These are phyloP conservation scores for Kwoniella shivajii DNA, from an alignment of 1,284 basidiomycete species.

Conservation along the genomic window DNA sequence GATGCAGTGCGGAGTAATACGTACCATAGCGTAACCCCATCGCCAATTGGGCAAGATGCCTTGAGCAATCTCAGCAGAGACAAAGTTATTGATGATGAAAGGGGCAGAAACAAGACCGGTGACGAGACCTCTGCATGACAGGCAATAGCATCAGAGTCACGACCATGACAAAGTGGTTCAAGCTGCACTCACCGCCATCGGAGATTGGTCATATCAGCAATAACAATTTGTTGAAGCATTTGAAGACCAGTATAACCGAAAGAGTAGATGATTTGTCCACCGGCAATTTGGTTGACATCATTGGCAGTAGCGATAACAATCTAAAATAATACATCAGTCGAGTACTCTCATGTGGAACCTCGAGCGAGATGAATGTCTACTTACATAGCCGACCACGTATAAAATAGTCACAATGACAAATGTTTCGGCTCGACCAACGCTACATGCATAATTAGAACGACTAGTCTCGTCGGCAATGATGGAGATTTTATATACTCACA, in stretches of 20 bases:
- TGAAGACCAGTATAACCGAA: constrained; percentile 64
- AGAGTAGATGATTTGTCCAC: constrained; percentile 59
- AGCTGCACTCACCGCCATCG: constrained; percentile 71
- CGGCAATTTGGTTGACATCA: constrained; percentile 60
- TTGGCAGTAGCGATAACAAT: constrained; percentile 68
- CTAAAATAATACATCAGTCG: constrained; percentile 55
- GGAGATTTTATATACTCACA: constrained; percentile 54
- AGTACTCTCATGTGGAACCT: background rate
- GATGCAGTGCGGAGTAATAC: too few relatives aligned
- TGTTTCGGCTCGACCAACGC: constrained; percentile 58
- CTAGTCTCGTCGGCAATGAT: background rate
- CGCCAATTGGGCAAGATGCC: constrained; percentile 61
- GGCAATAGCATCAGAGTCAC: too few relatives aligned
- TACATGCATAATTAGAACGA: too few relatives aligned
- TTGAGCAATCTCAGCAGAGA: constrained; percentile 67
- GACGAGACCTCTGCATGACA: constrained; percentile 69
- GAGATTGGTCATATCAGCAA: constrained; percentile 77
- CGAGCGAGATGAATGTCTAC: constrained; percentile 39
- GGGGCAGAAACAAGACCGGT: constrained; percentile 67
- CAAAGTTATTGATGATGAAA: constrained; percentile 64
- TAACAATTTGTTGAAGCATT: constrained; percentile 71
- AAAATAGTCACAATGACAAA: constrained; percentile 62
- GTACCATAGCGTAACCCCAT: constrained; percentile 69
- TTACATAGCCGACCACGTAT: constrained; percentile 59
- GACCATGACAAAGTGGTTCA: too few relatives aligned